A percentile compares a stretch with the other conserved stretches of the same genome.
These are phyloP conservation scores for Allium fistulosum DNA, from an alignment of 106 monocot species.

Conservation along the genomic window DNA sequence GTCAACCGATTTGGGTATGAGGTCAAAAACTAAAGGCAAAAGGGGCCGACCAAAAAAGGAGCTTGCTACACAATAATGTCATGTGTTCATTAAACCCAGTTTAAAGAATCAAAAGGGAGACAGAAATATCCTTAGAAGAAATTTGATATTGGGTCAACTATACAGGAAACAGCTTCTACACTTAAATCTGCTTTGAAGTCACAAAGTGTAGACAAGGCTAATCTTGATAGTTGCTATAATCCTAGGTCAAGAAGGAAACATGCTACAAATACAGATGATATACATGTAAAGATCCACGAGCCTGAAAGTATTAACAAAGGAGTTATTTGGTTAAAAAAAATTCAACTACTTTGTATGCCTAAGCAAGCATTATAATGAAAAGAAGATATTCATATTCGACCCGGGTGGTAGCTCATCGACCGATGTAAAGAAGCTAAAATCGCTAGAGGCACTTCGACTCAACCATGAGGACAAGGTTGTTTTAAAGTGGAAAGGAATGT, in stretches of 20 bases:
- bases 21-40: constrained; percentile 8
- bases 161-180: constrained; percentile 4
- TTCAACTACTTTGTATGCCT: too few relatives aligned
- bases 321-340: too few relatives aligned
- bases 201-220: constrained; percentile 8
- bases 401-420: too few relatives aligned
- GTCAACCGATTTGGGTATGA: neutral
- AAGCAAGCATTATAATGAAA: too few relatives aligned
- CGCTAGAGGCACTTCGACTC: too few relatives aligned
- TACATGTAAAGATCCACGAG: neutral
- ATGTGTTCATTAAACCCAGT: constrained; percentile 10
- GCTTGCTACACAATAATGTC: constrained; percentile 7
- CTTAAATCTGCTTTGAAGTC: constrained; percentile 5
- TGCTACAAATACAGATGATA: neutral
- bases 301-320: neutral
- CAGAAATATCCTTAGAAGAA: neutral
- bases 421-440: too few relatives aligned
- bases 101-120: constrained; percentile 7
- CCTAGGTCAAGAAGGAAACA: constrained; percentile 1
- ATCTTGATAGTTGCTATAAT: constrained; percentile 6
- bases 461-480: too few relatives aligned
- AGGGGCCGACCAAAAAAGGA: constrained; percentile 9
- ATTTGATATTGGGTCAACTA: constrained; percentile 15
- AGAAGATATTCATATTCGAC: too few relatives aligned
- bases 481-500: too few relatives aligned